Percentiles rank a stretch among this genome's conserved stretches.
These are phyloP conservation scores for Leccinum disarticulatum DNA, from an alignment of 768 basidiomycete species.

Conservation along the genomic window DNA sequence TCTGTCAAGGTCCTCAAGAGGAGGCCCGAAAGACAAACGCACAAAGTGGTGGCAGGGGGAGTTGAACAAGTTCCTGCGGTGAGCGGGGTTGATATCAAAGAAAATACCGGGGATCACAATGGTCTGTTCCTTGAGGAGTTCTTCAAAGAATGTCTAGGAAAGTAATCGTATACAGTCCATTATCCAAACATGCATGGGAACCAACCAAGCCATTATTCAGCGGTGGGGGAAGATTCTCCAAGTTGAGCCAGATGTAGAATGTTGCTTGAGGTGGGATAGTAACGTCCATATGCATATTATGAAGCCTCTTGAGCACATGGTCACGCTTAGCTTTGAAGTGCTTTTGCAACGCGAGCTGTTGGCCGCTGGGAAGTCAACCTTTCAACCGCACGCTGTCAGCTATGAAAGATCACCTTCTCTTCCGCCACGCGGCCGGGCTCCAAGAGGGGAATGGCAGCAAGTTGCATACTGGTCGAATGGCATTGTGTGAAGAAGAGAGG, in stretches of 20 bases:
- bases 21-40: slow-evolving; percentile 83
- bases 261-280: slow-evolving; percentile 75
- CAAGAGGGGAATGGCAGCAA: slow-evolving; percentile 83
- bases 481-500: background rate
- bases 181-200: slow-evolving; percentile 7
- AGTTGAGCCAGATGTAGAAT: slow-evolving; percentile 94
- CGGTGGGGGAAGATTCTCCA: slow-evolving; percentile 75
- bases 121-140: slow-evolving; percentile 85
- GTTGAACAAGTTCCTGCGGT: slow-evolving; percentile 85
- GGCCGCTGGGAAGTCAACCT: slow-evolving; percentile 1
- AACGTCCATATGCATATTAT: slow-evolving; percentile 75
- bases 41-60: slow-evolving; percentile 92
- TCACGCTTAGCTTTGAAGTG: slow-evolving; percentile 93
- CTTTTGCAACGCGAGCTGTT: slow-evolving; percentile 73
- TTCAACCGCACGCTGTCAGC: background rate
- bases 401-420: slow-evolving; percentile 56
- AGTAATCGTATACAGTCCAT: slow-evolving; percentile 1
- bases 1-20: slow-evolving; percentile 74
- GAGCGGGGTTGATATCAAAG: slow-evolving; percentile 76
- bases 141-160: slow-evolving; percentile 85
- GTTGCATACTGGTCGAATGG: slow-evolving; percentile 59
- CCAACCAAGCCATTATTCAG: slow-evolving; percentile 83
- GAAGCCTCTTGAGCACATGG: slow-evolving; percentile 81
- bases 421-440: slow-evolving; percentile 63
- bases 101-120: slow-evolving; percentile 92